These are phyloP conservation scores for Monosporascus ibericus DNA, from an alignment of 2,329 filamentous ascomycete species.

Conservation along the genomic window DNA sequence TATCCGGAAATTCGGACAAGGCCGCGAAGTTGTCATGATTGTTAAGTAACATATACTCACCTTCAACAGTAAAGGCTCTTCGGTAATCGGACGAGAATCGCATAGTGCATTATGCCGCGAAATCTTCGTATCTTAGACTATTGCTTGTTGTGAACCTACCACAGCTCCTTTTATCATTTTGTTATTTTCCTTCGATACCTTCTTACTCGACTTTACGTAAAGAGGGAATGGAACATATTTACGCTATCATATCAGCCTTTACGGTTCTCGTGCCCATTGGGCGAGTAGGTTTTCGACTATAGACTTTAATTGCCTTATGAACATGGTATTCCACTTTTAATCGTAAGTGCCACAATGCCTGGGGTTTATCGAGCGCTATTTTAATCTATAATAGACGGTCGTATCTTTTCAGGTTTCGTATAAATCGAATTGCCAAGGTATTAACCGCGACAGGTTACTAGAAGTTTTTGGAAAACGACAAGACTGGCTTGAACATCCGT, in stretches of 20 bases:
- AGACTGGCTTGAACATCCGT: not conserved
- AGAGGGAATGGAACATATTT: slow-evolving; percentile 14
- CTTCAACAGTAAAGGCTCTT: not conserved
- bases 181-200: slow-evolving; percentile 9
- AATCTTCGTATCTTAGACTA: not conserved
- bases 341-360: too few species aligned
- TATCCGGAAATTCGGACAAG: too few species aligned
- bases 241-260: slow-evolving; percentile 3
- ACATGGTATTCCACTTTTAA: slow-evolving; percentile 16
- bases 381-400: not conserved
- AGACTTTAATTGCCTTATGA: slow-evolving; percentile 17
- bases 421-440: not conserved
- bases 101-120: too few species aligned
- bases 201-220: slow-evolving; percentile 10
- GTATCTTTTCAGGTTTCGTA: not conserved
- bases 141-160: slow-evolving; percentile 10
- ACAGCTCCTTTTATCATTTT: slow-evolving; percentile 14
- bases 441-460: not conserved
- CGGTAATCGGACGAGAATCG: not conserved
- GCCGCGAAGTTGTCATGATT: not conserved
- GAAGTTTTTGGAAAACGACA: not conserved
- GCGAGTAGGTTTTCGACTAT: slow-evolving; percentile 15
- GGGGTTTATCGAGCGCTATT: not conserved
- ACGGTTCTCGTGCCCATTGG: slow-evolving; percentile 9
- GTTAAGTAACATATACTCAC: not conserved